Conservation (phyloP, 2,329 filamentous ascomycete genomes). For the Pseudocercospora fuligena region DNA sequence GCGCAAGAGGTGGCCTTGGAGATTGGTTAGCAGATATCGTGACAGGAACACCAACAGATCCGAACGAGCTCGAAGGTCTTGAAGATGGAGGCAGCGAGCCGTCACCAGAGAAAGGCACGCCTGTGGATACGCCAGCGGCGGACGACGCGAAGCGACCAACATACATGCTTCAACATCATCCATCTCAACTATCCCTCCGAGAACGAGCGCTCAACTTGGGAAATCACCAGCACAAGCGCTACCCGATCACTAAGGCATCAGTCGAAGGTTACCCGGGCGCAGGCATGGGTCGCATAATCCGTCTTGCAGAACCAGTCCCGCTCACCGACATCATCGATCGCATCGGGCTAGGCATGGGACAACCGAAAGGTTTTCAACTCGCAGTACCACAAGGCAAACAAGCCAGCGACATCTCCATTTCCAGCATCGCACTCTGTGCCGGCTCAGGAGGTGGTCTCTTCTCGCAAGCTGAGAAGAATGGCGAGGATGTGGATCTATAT, state of each 20-base stretch:
- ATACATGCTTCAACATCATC: constrained; percentile 54
- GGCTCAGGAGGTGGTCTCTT: constrained; percentile 84
- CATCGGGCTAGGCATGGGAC: constrained; percentile 66
- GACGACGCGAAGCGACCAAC: constrained; percentile 44
- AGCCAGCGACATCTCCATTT: constrained; percentile 62
- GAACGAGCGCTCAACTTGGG: constrained; percentile 45
- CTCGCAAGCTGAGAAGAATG: constrained; percentile 56
- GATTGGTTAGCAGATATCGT: constrained; percentile 93
- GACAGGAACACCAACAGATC: constrained; percentile 56
- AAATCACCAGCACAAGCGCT: constrained; percentile 55
- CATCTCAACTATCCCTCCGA: constrained; percentile 48
- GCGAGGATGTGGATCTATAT: constrained; percentile 70
- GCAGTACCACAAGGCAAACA: constrained; percentile 65
- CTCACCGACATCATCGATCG: constrained; percentile 65
- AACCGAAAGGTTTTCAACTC: constrained; percentile 67
- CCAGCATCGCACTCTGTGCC: constrained; percentile 82
- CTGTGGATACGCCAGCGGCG: constrained; percentile 15
- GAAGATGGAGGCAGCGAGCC: constrained; percentile 21
- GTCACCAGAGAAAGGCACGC: constrained; percentile 18
- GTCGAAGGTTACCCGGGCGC: constrained; percentile 52
- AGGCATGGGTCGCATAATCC: constrained; percentile 66
- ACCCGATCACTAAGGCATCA: constrained; percentile 58
- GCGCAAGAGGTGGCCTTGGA: constrained; percentile 80
- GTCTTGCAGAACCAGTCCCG: constrained; percentile 58
- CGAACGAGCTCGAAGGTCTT: constrained; percentile 27